phyloP scores from a whole-genome alignment of 805 yeast species.

The Kuraishia borneana region DNA sequence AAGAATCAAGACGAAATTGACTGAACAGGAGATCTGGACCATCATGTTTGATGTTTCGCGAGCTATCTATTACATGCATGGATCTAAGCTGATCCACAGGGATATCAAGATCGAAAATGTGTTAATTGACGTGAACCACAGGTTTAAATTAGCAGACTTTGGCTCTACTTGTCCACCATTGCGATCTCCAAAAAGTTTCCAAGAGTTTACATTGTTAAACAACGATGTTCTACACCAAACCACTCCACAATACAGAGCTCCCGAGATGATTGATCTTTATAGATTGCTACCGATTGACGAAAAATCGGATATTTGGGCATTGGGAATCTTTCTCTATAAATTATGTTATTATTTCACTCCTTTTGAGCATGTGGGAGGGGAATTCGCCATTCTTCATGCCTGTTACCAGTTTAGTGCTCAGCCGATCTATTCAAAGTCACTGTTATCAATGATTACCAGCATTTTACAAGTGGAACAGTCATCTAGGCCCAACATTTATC shows the following conservation, averaged over 20 bases:
- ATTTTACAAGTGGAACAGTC: constrained; percentile 78
- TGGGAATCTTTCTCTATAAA: constrained; percentile 86
- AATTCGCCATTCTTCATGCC: constrained; percentile 78
- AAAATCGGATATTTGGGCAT: constrained; percentile 93
- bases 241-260: constrained; percentile 91
- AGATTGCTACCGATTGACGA: constrained; percentile 80
- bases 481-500: constrained; percentile 79
- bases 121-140: constrained; percentile 55
- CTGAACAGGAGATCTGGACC: constrained; percentile 65
- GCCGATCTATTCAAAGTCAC: constrained; percentile 60
- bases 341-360: constrained; percentile 91
- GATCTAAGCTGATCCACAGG: constrained; percentile 68
- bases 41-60: constrained; percentile 75
- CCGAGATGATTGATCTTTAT: constrained; percentile 90
- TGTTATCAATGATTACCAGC: constrained; percentile 66
- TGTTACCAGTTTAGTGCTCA: constrained; percentile 62
- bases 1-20: constrained; percentile 65
- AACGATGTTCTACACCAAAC: constrained; percentile 85
- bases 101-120: constrained; percentile 95
- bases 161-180: constrained; percentile 74
- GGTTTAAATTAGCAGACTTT: constrained; percentile 84
- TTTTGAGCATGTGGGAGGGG: constrained; percentile 73
- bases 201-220: constrained; percentile 64
- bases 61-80: constrained; percentile 83
- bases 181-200: constrained; percentile 64